phyloP scores from a whole-genome alignment of 768 basidiomycete genomes.

The Amanita rubescens region DNA sequence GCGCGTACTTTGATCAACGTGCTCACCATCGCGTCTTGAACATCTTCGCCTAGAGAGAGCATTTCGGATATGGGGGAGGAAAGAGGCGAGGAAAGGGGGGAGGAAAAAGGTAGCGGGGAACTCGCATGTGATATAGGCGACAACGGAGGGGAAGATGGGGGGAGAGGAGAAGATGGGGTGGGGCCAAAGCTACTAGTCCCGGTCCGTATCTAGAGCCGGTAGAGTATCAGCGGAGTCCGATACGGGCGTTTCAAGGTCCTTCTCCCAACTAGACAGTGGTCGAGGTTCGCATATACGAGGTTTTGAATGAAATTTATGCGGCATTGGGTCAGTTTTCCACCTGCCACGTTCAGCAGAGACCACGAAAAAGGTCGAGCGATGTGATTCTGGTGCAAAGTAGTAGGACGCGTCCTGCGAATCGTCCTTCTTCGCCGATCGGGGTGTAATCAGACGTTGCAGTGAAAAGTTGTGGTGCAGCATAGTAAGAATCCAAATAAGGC shows the following conservation, averaged over 20 bases:
- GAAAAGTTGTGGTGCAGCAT: neutral
- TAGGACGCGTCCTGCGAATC: constrained; percentile 25
- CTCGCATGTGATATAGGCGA: constrained; percentile 28
- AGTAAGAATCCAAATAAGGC: neutral
- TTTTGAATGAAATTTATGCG: constrained; percentile 17
- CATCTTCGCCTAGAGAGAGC: neutral
- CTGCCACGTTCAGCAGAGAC: constrained; percentile 53
- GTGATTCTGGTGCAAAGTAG: constrained; percentile 21
- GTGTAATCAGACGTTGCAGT: neutral
- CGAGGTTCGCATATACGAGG: neutral
- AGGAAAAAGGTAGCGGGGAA: neutral
- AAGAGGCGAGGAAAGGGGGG: constrained; percentile 30
- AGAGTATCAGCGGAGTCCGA: constrained; percentile 11
- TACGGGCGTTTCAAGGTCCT: neutral
- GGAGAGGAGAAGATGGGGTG: neutral
- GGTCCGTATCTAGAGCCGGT: constrained; percentile 25
- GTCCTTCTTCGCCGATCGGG: constrained; percentile 13
- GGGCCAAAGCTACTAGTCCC: constrained; percentile 24
- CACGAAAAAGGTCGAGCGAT: constrained; percentile 45
- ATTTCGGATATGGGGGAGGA: constrained; percentile 16
- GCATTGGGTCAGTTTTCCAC: constrained; percentile 47
- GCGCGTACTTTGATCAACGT: neutral
- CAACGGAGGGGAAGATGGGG: constrained; percentile 2
- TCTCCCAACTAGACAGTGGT: neutral
- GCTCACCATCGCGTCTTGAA: constrained; percentile 2